A percentile compares a stretch with the other conserved stretches of the same genome.
Evolutionary conservation across 148 eudicot genomes (phyloP).

Genomic region (Hydrangea macrophylla): DNA sequence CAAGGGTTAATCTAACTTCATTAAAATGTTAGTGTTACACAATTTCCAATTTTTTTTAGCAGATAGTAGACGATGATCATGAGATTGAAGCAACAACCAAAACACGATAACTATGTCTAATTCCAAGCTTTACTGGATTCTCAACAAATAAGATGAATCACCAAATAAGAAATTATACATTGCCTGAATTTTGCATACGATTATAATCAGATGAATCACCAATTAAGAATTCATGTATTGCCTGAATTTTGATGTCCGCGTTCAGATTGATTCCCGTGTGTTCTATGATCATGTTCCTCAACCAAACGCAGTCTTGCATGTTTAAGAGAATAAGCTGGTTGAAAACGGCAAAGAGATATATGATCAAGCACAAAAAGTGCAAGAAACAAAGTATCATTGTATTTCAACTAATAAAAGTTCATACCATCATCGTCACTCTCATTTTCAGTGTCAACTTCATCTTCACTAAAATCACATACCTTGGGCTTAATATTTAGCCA

Average conservation of each 20-base stretch:
- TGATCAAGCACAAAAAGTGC: conserved; percentile 6
- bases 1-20: too few species aligned
- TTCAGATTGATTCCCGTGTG: conserved; percentile 29
- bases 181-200: too few species aligned
- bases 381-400: not conserved
- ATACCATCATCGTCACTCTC: conserved; percentile 93
- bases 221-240: too few species aligned
- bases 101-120: too few species aligned
- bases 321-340: conserved; percentile 44
- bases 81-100: too few species aligned
- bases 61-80: too few species aligned
- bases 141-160: too few species aligned
- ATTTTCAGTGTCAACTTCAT: conserved; percentile 79
- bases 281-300: conserved; percentile 30
- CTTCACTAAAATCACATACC: conserved; percentile 81
- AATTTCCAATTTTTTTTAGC: too few species aligned
- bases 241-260: conserved; percentile 39
- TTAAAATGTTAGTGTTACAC: too few species aligned
- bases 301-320: conserved; percentile 30
- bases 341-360: conserved; percentile 7
- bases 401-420: conserved; percentile 1
- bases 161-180: conserved; percentile 8
- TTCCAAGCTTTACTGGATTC: too few species aligned
- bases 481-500: conserved; percentile 90
- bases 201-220: too few species aligned